These are phyloP conservation scores for Cicer cuneatum DNA, from an alignment of 306 rosid species.

Conservation along the genomic window DNA sequence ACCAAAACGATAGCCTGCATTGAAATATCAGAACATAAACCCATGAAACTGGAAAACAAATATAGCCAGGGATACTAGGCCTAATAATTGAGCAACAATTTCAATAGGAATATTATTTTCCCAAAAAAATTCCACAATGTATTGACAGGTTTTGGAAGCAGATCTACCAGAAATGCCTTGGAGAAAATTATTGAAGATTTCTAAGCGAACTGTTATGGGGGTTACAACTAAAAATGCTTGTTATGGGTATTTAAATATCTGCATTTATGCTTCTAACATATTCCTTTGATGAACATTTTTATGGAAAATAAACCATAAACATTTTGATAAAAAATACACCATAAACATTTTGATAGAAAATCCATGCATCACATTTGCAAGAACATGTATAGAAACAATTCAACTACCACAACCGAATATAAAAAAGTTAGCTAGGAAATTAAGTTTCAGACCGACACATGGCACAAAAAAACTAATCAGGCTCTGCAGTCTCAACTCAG, in stretches of 20 bases:
- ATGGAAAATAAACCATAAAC: background rate
- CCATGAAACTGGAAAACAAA: slow-evolving; percentile 20
- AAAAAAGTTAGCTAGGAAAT: background rate
- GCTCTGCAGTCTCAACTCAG: slow-evolving; percentile 3
- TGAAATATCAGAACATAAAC: slow-evolving; percentile 40
- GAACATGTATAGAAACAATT: background rate
- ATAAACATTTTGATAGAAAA: background rate
- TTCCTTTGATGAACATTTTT: slow-evolving; percentile 33
- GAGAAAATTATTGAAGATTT: background rate
- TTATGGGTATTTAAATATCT: slow-evolving; percentile 10
- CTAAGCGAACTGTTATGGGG: background rate
- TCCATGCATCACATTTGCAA: background rate
- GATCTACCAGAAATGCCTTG: background rate
- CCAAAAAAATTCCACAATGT: slow-evolving; percentile 5
- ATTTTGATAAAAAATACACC: background rate
- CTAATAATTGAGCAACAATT: slow-evolving; percentile 10
- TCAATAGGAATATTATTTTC: background rate
- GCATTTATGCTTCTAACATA: slow-evolving; percentile 21
- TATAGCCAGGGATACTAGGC: background rate
- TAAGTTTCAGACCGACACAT: background rate
- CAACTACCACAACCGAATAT: slow-evolving; percentile 16
- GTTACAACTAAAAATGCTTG: background rate
- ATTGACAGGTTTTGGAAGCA: background rate
- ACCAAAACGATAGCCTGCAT: slow-evolving; percentile 85
- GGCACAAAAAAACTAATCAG: slow-evolving; percentile 13